Evolutionary conservation across 208 protist species (phyloP), one percentile per base, ranked within the genome.

Genomic region (Jaenimonas drosophilae): DNA sequence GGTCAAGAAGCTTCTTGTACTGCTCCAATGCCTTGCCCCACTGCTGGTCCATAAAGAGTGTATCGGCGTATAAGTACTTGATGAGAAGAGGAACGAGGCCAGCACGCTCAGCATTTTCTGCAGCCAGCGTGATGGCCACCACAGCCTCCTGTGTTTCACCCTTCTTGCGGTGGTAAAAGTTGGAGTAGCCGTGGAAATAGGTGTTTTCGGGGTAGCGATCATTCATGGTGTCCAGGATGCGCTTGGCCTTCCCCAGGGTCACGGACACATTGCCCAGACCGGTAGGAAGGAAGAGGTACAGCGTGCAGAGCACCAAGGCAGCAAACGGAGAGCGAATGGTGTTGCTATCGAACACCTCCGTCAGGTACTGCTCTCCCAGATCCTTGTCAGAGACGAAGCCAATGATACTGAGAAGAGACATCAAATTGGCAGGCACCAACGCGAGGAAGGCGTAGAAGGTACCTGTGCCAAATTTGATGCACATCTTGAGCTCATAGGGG

Each of bases 381-480:
- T 93, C 83, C 32, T 71, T 81, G 61, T 93, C 83, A 6, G 80
- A 82, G 53, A 92, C 80, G 52, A 95, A 95, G 30, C 88, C 88
- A 61, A 95, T 86, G 25, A 91, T 68, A 44, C 71, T 72, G 27
- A 95, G 72, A 7, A 95, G 58, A 59, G 88, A 89, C 86, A 94
- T 94, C 49, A 94, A 45, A 43, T 78, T 85, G 11, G 76, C 73
- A 0, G 86, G 86, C 0, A 94, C 79, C 23, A 94, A 75, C 3
- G 86, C 80, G 27, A 94, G 71, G 49, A 91, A 94, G 25, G 71
- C 66, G 46, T 94, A 94, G 58, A 94, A 94, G 14, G 80, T 78
- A 24, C 86, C 86, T 6, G 75, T 67, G 28, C 86, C 86, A 55
- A 80, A 94, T 53, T 94, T 94, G 46, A 94, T 71, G 60, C 75